These are phyloP conservation scores for Senna siamea DNA, from an alignment of 306 rosid genomes.

Conservation along the genomic window DNA sequence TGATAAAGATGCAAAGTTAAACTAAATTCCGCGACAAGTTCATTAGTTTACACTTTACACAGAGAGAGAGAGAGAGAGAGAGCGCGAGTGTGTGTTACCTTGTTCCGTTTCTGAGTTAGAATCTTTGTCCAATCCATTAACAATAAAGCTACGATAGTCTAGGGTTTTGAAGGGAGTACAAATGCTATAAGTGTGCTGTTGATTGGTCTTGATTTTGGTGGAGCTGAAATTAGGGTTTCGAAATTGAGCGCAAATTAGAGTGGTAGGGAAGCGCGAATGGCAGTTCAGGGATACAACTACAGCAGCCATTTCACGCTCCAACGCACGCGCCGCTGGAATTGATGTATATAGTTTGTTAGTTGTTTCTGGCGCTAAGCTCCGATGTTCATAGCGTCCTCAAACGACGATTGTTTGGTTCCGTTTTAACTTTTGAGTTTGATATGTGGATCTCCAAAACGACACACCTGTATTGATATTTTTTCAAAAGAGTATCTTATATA, in stretches of 20 bases:
- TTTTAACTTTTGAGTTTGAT: background rate
- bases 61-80: slow-evolving; percentile 28
- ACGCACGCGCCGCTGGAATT: background rate
- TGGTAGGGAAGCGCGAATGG: background rate
- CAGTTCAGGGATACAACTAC: slow-evolving; percentile 32
- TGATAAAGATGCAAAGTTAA: slow-evolving; percentile 20
- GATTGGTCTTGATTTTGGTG: slow-evolving; percentile 23
- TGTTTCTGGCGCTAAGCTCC: background rate
- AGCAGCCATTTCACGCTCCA: slow-evolving; percentile 44
- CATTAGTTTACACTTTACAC: background rate
- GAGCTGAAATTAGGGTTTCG: slow-evolving; percentile 41
- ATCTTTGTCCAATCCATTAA: slow-evolving; percentile 31
- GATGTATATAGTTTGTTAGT: background rate
- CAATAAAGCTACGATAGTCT: slow-evolving; percentile 23
- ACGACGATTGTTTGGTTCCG: background rate
- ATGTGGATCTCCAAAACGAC: background rate
- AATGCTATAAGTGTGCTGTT: background rate
- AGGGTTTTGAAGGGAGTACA: slow-evolving; percentile 27
- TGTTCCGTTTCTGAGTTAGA: slow-evolving; percentile 48
- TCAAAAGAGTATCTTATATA: too few species aligned
- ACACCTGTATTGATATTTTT: background rate
- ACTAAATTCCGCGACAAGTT: background rate
- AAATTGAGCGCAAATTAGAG: slow-evolving; percentile 7
- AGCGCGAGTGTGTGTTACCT: slow-evolving; percentile 46
- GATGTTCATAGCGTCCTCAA: background rate